Base-by-base conservation (phyloP, 2,329 filamentous ascomycete species). In the Alternaria brassicicola region DNA sequence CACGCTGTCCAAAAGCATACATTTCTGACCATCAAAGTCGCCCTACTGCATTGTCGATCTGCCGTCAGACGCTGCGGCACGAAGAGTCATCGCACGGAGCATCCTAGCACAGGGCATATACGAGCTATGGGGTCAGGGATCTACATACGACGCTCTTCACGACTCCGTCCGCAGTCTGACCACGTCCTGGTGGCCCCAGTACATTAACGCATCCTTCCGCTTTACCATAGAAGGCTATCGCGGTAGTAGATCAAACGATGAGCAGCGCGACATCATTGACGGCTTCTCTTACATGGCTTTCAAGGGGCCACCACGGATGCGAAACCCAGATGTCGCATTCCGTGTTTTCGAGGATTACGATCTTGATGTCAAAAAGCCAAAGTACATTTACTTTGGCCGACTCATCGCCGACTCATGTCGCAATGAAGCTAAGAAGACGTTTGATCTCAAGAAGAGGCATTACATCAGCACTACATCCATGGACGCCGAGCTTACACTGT, bases 401-500 rank as follows among this genome's bases (percentile, higher is more conserved):
- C 86, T 86, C 55, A 76, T 98, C 23, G 88, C 83, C 2, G 80
- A 80, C 12, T 89, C 90, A 2, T 85, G 85, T 3, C 85, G 94
- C 42, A 65, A 62, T n/a, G 86, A 90, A 52, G 82, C 89, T 5
- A 83, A 91, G 30, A 81, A 85, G 33, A 89, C 85, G 23, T 96
- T 93, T 71, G 93, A 97, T 75, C 83, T 99, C 21, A 99, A 99
- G 82, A 97, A 96, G 78, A 84, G 95, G 26, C 85, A 85, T 36
- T 99, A 99, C 74, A 98, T 99, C 69, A 92, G 90, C 66, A 98
- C 94, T 0, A 99, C 95, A 0, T 95, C 91, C 43, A 98, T 99
- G 95, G 95, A 99, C 74, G 91, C 94, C 0, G 95, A 98, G 76
- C 83, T 99, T 41, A 91, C 93, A 12, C 84, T 99, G 1, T 82